Conservation (phyloP, 2,329 filamentous ascomycete species). For the Aspergillus floridensis region DNA sequence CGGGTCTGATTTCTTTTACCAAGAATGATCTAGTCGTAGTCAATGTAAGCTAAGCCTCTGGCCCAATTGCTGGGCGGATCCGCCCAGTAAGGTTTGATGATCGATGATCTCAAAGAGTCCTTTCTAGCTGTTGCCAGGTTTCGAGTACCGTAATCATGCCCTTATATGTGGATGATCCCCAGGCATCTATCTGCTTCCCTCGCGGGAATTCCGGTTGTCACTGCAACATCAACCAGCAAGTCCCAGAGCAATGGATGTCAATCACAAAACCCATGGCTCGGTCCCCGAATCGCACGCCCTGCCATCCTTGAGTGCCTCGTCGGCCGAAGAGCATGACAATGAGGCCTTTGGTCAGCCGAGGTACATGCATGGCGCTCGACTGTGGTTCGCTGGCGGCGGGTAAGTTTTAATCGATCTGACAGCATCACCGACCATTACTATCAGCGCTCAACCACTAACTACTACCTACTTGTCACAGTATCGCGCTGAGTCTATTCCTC, state of each 20-base stretch:
- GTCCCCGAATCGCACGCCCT: not conserved
- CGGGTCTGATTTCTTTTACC: not conserved
- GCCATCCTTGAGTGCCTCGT: not conserved
- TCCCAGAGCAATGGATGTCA: not conserved
- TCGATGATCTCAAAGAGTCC: not conserved
- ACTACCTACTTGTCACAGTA: not conserved
- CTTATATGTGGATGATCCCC: not conserved
- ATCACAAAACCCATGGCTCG: not conserved
- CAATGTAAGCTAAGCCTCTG: not conserved
- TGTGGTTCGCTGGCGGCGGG: conserved; percentile 1
- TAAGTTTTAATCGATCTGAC: not conserved
- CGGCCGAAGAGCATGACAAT: not conserved
- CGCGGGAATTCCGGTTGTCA: too few relatives aligned
- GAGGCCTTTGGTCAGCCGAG: not conserved
- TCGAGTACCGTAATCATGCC: too few relatives aligned
- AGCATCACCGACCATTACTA: too few relatives aligned
- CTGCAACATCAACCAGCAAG: not conserved
- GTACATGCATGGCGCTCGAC: conserved; percentile 1
- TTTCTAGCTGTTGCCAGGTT: not conserved
- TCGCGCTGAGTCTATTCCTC: conserved; percentile 37
- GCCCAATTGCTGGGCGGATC: not conserved
- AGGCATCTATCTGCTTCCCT: not conserved
- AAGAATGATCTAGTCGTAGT: not conserved
- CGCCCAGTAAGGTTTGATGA: not conserved
- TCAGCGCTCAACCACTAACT: not conserved